Conservation (phyloP, 345 rosid genomes). For the Citrus cavaleriei region DNA sequence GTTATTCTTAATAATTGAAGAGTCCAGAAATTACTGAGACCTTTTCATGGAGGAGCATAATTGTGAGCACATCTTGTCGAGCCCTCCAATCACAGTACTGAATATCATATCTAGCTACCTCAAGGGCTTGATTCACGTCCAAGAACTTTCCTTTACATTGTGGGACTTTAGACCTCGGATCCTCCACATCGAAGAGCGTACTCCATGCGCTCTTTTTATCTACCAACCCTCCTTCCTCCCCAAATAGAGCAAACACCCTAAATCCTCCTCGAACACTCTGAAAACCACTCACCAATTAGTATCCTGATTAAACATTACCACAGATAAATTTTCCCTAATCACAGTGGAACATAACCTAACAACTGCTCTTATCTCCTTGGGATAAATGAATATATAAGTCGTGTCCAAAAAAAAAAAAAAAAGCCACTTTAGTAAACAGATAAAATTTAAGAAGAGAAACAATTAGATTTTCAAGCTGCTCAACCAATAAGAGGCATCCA, state of each 20-base stretch:
- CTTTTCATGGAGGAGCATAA: conserved; percentile 96
- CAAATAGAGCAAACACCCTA: conserved; percentile 72
- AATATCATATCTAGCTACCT: conserved; percentile 89
- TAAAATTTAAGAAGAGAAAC: background rate
- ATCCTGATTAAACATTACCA: background rate
- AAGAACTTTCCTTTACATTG: conserved; percentile 76
- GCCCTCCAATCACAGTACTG: conserved; percentile 97
- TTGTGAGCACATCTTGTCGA: conserved; percentile 89
- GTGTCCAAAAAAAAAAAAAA: background rate
- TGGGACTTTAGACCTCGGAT: conserved; percentile 89
- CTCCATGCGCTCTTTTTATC: conserved; percentile 84
- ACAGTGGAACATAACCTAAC: background rate
- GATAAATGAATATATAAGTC: background rate
- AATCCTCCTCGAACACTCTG: conserved; percentile 68
- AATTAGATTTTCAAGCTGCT: background rate
- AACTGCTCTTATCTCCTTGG: background rate
- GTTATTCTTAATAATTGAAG: background rate
- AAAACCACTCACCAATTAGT: conserved; percentile 19
- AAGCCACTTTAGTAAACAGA: background rate
- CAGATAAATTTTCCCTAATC: background rate
- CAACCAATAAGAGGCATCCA: background rate
- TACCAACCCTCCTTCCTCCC: conserved; percentile 58
- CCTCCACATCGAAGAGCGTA: conserved; percentile 80
- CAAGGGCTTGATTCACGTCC: conserved; percentile 86
- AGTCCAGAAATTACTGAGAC: conserved; percentile 25